phyloP scores from a whole-genome alignment of 441 rosid species.

The Aquilaria agallochum region DNA sequence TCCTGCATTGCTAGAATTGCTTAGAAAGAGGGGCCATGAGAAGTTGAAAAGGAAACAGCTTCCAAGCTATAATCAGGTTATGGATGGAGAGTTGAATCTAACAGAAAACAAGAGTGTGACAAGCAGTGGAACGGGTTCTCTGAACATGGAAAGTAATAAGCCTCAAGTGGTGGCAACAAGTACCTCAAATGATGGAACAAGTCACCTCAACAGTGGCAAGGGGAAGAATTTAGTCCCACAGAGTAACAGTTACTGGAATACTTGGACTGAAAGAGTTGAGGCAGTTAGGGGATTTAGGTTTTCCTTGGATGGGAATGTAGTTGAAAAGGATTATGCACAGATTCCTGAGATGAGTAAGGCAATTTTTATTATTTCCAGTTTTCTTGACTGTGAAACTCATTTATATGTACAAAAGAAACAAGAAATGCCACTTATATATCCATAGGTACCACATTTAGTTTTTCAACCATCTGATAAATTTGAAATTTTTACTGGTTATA shows the following conservation, averaged over 20 bases:
- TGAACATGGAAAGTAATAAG: slow-evolving; percentile 17
- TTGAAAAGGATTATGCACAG: slow-evolving; percentile 30
- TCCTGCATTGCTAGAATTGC: slow-evolving; percentile 59
- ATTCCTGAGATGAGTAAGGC: slow-evolving; percentile 42
- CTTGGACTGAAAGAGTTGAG: slow-evolving; percentile 90
- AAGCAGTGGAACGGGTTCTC: slow-evolving; percentile 25
- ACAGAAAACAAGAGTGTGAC: slow-evolving; percentile 22
- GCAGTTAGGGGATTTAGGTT: slow-evolving; percentile 69
- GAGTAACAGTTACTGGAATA: slow-evolving; percentile 55
- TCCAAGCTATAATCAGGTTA: slow-evolving; percentile 21
- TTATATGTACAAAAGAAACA: too few species aligned
- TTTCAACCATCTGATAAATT: too few species aligned
- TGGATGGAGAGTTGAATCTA: slow-evolving; percentile 11
- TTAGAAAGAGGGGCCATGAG: slow-evolving; percentile 58
- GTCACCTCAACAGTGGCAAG: slow-evolving; percentile 21
- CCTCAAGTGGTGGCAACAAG: slow-evolving; percentile 19
- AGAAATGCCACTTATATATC: not conserved
- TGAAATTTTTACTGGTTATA: too few species aligned
- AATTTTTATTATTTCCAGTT: not conserved
- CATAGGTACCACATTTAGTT: too few species aligned
- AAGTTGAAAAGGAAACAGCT: slow-evolving; percentile 49
- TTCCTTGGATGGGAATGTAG: slow-evolving; percentile 69
- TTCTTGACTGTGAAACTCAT: not conserved
- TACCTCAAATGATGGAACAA: slow-evolving; percentile 26
- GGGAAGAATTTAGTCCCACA: slow-evolving; percentile 26